A percentile compares a stretch with the other conserved stretches of the same genome.
Conservation (phyloP, 2,329 filamentous ascomycete genomes). For the Leptosphaerulina australis region DNA sequence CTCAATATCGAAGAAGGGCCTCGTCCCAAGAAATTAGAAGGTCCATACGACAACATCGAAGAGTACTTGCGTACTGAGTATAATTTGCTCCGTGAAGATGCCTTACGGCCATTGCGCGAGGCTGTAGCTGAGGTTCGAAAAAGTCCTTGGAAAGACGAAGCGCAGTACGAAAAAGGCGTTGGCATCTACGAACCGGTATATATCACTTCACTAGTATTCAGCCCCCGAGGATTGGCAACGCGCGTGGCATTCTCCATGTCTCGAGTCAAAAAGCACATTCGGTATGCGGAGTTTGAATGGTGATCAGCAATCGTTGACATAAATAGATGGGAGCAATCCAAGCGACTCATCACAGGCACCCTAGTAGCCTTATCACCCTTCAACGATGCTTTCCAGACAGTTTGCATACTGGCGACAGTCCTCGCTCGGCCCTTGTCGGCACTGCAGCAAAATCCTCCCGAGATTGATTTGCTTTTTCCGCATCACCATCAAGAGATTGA, state of each 20-base stretch:
- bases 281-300: constrained; percentile 28
- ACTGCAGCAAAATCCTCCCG: constrained; percentile 69
- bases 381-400: constrained; percentile 66
- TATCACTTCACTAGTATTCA: constrained; percentile 68
- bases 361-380: constrained; percentile 62
- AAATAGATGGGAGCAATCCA: constrained; percentile 64
- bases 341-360: constrained; percentile 61
- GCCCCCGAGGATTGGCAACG: constrained; percentile 66
- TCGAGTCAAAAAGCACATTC: constrained; percentile 68
- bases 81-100: constrained; percentile 75
- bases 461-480: constrained; percentile 77
- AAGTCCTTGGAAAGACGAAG: constrained; percentile 55
- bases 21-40: constrained; percentile 45
- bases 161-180: constrained; percentile 47
- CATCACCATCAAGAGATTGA: constrained; percentile 70
- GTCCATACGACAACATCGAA: constrained; percentile 65
- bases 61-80: constrained; percentile 77
- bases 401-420: constrained; percentile 73
- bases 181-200: constrained; percentile 61
- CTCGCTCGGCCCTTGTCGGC: constrained; percentile 70
- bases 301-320: background rate
- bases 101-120: constrained; percentile 69
- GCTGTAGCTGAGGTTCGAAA: constrained; percentile 59
- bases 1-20: constrained; percentile 30
- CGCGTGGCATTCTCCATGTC: constrained; percentile 73